These are phyloP conservation scores for Carex kokanica DNA, from an alignment of 176 grass and related monocot species.

Conservation along the genomic window DNA sequence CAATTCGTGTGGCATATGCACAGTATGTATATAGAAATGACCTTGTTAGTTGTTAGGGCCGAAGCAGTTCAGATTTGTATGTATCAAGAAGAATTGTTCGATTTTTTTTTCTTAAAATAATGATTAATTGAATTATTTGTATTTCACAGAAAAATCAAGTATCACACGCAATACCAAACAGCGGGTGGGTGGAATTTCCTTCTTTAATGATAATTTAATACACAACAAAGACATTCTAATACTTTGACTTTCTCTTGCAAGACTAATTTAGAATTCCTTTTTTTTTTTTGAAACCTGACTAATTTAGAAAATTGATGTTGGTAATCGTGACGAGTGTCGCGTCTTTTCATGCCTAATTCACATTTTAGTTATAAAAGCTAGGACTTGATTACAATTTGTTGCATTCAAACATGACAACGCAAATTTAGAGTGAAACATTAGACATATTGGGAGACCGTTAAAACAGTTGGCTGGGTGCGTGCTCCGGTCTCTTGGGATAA, in stretches of 20 bases:
- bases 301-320: neutral
- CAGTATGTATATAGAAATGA: neutral
- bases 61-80: too few relatives aligned
- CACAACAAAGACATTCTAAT: neutral
- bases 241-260: neutral
- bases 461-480: slow-evolving; percentile 13
- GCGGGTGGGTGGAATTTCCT: too few relatives aligned
- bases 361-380: too few relatives aligned
- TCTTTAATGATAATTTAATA: neutral
- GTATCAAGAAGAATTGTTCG: too few relatives aligned
- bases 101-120: too few relatives aligned
- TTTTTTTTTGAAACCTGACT: neutral
- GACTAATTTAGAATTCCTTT: neutral
- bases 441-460: neutral
- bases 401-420: too few relatives aligned
- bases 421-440: neutral
- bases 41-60: too few relatives aligned
- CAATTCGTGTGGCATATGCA: neutral
- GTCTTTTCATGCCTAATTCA: too few relatives aligned
- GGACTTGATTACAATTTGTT: too few relatives aligned
- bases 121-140: too few relatives aligned
- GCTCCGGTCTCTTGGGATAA: neutral
- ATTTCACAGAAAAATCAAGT: neutral
- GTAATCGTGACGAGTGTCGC: too few relatives aligned
- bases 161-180: neutral